These are phyloP conservation scores for Leccinum subrobustum DNA, from an alignment of 1,284 basidiomycete species.

Conservation along the genomic window DNA sequence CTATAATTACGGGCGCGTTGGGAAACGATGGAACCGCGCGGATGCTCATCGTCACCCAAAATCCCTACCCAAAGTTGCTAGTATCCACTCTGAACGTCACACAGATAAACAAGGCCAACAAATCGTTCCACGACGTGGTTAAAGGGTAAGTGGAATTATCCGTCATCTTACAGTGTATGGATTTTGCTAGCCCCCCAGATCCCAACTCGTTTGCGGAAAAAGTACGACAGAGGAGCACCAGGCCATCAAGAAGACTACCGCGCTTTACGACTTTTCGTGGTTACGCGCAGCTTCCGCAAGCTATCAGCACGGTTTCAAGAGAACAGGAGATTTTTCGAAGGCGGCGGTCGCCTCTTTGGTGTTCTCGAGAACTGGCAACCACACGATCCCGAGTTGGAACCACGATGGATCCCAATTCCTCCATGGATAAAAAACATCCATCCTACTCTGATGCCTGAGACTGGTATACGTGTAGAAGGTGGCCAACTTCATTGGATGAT, in stretches of 20 bases:
- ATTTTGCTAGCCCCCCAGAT: not conserved
- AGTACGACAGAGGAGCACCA: too few relatives aligned
- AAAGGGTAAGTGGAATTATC: not conserved
- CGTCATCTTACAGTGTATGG: not conserved
- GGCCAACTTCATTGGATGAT: not conserved
- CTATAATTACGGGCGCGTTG: not conserved
- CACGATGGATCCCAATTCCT: not conserved
- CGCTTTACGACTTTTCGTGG: too few relatives aligned
- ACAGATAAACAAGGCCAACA: not conserved
- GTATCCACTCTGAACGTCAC: not conserved
- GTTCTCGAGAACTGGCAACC: not conserved
- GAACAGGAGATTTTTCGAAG: not conserved
- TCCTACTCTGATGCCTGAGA: not conserved
- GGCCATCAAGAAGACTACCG: too few relatives aligned
- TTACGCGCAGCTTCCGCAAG: too few relatives aligned
- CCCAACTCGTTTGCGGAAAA: too few relatives aligned
- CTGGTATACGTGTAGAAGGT: not conserved
- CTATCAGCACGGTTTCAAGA: too few relatives aligned
- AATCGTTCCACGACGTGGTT: not conserved
- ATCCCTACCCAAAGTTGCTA: not conserved
- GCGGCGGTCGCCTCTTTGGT: not conserved
- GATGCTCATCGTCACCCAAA: not conserved
- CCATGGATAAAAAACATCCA: not conserved
- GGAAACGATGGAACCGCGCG: not conserved
- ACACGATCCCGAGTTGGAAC: not conserved